A percentile compares a stretch with the other conserved stretches of the same genome.
phyloP scores from a whole-genome alignment of 2,329 filamentous ascomycete genomes.

The Bertia moriformis region DNA sequence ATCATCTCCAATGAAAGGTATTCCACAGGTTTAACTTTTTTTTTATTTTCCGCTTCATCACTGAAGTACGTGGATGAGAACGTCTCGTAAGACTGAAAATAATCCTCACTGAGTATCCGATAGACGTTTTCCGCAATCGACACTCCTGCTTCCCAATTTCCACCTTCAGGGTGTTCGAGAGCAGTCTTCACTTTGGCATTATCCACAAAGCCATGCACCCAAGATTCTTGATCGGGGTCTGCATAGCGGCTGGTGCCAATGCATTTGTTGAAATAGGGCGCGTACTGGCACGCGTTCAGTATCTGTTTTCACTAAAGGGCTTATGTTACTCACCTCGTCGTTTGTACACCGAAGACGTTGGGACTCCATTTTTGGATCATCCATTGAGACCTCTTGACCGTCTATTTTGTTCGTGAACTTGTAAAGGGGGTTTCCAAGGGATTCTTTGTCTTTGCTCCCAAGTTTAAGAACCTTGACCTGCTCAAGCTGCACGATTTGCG shows the following conservation, averaged over 20 bases:
- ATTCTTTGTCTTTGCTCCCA: neutral
- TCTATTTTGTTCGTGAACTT: neutral
- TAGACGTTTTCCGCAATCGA: neutral
- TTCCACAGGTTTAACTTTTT: too few relatives aligned
- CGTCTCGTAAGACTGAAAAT: too few relatives aligned
- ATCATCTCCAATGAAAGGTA: constrained; percentile 4
- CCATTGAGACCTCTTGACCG: neutral
- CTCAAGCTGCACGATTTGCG: too few relatives aligned
- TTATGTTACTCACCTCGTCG: neutral
- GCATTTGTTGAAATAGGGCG: neutral
- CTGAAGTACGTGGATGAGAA: too few relatives aligned
- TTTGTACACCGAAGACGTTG: neutral
- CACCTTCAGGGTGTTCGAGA: neutral
- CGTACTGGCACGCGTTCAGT: neutral
- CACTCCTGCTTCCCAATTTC: neutral
- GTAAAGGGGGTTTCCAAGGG: neutral
- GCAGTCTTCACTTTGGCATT: neutral
- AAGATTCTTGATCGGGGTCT: neutral
- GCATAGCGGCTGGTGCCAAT: neutral
- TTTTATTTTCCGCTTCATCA: too few relatives aligned
- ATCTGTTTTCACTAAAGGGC: neutral
- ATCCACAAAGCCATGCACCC: neutral
- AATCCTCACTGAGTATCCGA: neutral
- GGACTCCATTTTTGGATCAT: neutral
- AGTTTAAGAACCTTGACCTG: neutral